Conservation (phyloP, 352 stramenopile genomes). For the Pythium chondricola region DNA sequence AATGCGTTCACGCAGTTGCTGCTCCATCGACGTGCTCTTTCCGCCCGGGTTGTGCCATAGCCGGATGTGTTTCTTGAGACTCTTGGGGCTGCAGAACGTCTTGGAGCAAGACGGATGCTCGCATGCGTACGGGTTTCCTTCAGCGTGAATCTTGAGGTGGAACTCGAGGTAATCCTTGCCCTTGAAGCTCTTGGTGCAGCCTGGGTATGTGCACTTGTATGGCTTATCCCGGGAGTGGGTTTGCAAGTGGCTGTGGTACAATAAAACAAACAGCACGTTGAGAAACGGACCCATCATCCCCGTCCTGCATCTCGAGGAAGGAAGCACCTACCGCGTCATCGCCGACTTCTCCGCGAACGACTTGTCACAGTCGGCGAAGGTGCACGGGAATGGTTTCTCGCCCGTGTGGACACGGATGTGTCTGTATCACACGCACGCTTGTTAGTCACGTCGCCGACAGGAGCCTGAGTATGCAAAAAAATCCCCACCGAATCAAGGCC, state of each 20-base stretch:
- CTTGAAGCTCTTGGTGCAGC: constrained; percentile 86
- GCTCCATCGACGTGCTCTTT: constrained; percentile 82
- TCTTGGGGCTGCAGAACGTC: constrained; percentile 82
- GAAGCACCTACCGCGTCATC: constrained; percentile 77
- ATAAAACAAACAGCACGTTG: too few relatives aligned
- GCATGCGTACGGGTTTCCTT: constrained; percentile 76
- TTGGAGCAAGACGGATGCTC: constrained; percentile 78
- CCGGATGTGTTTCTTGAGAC: constrained; percentile 78
- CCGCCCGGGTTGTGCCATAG: constrained; percentile 77
- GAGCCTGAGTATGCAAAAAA: too few relatives aligned
- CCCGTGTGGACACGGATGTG: constrained; percentile 85
- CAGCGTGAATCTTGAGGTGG: constrained; percentile 78
- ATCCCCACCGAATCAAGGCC: constrained; percentile 62
- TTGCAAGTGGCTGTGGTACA: constrained; percentile 69
- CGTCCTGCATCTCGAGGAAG: too few relatives aligned
- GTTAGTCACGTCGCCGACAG: too few relatives aligned
- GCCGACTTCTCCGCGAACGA: constrained; percentile 86
- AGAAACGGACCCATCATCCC: too few relatives aligned
- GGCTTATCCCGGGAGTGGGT: constrained; percentile 82
- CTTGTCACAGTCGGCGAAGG: constrained; percentile 78
- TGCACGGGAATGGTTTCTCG: constrained; percentile 85
- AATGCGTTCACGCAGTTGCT: constrained; percentile 77
- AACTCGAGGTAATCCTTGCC: constrained; percentile 83
- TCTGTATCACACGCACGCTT: too few relatives aligned
- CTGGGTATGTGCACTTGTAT: constrained; percentile 81